Evolutionary conservation across 108 stramenopile genomes (phyloP), one percentile per base, ranked within the genome.

Genomic region (Cylindrotheca closterium): DNA sequence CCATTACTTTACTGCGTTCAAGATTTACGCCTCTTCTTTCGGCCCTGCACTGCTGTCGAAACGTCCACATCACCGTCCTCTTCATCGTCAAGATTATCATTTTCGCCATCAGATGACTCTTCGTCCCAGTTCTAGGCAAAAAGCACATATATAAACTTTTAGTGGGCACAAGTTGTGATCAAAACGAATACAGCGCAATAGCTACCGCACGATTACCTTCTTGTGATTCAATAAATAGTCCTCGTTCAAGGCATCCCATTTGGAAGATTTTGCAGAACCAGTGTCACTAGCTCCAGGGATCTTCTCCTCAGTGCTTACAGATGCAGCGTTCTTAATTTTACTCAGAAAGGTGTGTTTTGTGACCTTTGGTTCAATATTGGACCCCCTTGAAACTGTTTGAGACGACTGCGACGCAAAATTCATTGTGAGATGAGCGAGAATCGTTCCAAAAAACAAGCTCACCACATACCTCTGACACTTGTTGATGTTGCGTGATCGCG

Each of bases 191-290:
- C n/a, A n/a, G n/a, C n/a, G n/a, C n/a, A n/a, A n/a, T n/a, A n/a
- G n/a, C n/a, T 22, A 59, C 17, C 58, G 34, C 21, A 28, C 19
- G 31, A 61, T 48, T 62, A 73, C 71, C 65, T 75, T 78, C 60
- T 84, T 88, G 26, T 84, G 69, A 49, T 79, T 75, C 68, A 91
- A 78, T 82, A 91, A 77, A 58, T 75, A 88, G 68, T 92, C 88
- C 74, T 92, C 91, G 52, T 89, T 79, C 30, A 89, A 65, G n/a
- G 90, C 90, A 67, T 74, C 87, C 91, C 91, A 92, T 58, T 82
- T 73, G 17, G 58, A 45, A 15, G 59, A 37, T 34, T 79, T 51
- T 25, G 46, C 30, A 29, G 42, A 28, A 3, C 10, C 55, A 0
- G 17, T 45, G 23, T 55, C 22, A 0, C 2, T 17, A 5, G 21